Evolutionary conservation across 257 asterid species (phyloP), one percentile per base, ranked within the genome.

Genomic region (Galeopsis tetrahit): DNA sequence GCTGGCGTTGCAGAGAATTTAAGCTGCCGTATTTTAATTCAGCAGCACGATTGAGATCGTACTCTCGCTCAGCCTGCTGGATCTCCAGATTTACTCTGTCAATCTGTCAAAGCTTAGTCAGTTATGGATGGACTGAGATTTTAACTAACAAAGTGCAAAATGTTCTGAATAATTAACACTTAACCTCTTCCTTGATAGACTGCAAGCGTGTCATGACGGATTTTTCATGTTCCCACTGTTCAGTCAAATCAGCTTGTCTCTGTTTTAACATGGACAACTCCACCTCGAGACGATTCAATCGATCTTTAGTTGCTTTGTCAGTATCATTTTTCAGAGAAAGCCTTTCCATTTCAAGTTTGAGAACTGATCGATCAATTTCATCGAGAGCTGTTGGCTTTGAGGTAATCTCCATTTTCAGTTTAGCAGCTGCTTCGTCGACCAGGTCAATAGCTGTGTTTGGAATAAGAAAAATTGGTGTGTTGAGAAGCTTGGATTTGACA

Each of bases 371-470:
- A 76, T 93, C 82, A 66, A 93, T 87, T 76, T 93, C 98, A 78
- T 93, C 97, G 39, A 93, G 96, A 28, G 93, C 98, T 31, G 96
- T 93, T 56, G 98, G 98, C 76, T 93, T 93, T 61, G 97, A 93
- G 64, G 98, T 93, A 17, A 93, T 93, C 85, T 93, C 98, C 98
- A 93, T 93, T 85, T 93, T 93, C 83, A 93, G 78, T 76, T 90
- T 93, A 52, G 98, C 98, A 70, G 98, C 98, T 39, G 98, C 96
- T 85, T 93, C 98, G 67, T 93, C 98, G 11, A 93, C 98, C 48
- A 93, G 83, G 80, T 93, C 98, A 78, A 93, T 93, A 64, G 97
- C 98, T 93, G 95, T 81, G 81, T 66, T 66, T 43, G 31, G 71
- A 71, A 74, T 40, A 74, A 70, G 55, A 13, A n/a, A 43, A 78